phyloP scores from a whole-genome alignment of 495 filamentous ascomycete genomes.

The Clohesyomyces aquaticus region DNA sequence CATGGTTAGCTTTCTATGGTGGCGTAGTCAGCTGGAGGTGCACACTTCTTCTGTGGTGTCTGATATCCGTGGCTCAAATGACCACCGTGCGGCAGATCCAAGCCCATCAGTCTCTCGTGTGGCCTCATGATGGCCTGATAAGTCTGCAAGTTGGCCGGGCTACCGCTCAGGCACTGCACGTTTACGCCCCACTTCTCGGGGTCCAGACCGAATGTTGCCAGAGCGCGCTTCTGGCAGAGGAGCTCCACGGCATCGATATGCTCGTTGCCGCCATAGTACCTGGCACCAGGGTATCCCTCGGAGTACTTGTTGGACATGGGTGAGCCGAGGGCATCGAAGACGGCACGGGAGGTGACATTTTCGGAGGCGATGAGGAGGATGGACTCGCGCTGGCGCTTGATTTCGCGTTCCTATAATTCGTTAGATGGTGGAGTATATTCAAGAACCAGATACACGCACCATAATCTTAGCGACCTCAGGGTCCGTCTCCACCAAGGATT shows the following conservation, averaged over 20 bases:
- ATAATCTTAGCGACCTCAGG: slow-evolving; percentile 93
- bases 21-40: neutral
- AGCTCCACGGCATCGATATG: slow-evolving; percentile 96
- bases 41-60: slow-evolving; percentile 85
- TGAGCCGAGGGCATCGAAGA: slow-evolving; percentile 86
- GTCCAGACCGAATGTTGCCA: slow-evolving; percentile 88
- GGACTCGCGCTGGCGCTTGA: slow-evolving; percentile 96
- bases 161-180: slow-evolving; percentile 90
- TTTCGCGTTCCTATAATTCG: slow-evolving; percentile 78
- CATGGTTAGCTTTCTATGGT: slow-evolving; percentile 21
- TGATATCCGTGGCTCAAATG: slow-evolving; percentile 99
- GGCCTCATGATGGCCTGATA: slow-evolving; percentile 99
- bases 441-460: slow-evolving; percentile 57
- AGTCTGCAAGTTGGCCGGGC: slow-evolving; percentile 95
- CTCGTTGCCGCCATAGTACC: slow-evolving; percentile 99
- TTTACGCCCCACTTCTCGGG: slow-evolving; percentile 96
- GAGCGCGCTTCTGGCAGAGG: slow-evolving; percentile 92
- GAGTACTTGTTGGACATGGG: slow-evolving; percentile 99
- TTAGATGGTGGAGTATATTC: neutral
- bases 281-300: slow-evolving; percentile 95
- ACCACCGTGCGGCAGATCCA: slow-evolving; percentile 96
- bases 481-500: slow-evolving; percentile 79
- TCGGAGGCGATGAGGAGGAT: slow-evolving; percentile 97
- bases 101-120: slow-evolving; percentile 94
- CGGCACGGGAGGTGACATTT: slow-evolving; percentile 85